Conservation (phyloP, 352 stramenopile species). For the Blastocystis sp. region DNA sequence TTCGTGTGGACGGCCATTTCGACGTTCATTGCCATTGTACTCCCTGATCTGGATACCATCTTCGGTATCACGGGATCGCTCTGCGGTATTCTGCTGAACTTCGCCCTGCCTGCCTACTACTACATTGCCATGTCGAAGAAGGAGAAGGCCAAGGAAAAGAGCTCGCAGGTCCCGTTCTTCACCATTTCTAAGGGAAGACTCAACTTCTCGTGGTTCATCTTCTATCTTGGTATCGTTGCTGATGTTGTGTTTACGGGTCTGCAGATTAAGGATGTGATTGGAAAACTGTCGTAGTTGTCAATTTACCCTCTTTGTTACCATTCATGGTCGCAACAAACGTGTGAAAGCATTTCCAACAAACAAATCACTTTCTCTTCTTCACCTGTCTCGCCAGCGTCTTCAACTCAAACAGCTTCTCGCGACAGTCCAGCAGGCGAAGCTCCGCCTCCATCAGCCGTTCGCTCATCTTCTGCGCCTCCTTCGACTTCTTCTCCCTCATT, state of each 20-base stretch:
- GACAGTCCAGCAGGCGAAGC: slow-evolving; percentile 1
- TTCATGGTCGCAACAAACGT: not conserved
- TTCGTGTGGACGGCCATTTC: not conserved
- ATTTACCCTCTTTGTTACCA: not conserved
- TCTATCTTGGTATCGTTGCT: not conserved
- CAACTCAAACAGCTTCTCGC: not conserved
- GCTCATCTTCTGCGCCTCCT: not conserved
- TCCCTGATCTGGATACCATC: not conserved
- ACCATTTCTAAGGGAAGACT: not conserved
- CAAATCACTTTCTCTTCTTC: not conserved
- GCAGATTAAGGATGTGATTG: not conserved
- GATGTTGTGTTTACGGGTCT: not conserved
- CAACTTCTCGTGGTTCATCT: not conserved
- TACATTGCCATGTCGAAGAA: not conserved
- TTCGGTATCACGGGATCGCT: not conserved
- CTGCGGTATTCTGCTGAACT: not conserved
- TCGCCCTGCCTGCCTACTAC: not conserved
- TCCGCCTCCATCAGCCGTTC: not conserved
- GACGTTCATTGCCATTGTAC: not conserved
- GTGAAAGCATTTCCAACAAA: not conserved
- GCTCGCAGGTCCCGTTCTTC: not conserved
- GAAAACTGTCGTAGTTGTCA: not conserved
- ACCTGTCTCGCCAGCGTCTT: not conserved
- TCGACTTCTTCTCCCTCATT: not conserved
- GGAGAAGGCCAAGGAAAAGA: not conserved